Base-by-base conservation (phyloP, 2,329 filamentous ascomycete genomes). In the Xylariaceae sp. region DNA sequence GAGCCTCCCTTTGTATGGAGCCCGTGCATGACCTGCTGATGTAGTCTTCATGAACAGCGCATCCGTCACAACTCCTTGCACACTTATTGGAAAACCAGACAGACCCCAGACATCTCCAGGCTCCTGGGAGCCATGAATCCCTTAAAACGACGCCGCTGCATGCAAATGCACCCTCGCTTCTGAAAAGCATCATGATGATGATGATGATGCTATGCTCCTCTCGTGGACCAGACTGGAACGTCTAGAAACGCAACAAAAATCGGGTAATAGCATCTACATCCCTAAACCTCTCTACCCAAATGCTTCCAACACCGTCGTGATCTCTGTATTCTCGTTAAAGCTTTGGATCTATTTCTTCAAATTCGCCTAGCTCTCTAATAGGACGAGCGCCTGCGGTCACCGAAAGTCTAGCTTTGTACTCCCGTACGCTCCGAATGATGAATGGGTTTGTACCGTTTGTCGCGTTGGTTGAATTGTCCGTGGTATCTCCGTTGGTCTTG, bases 301-400 rank as follows among this genome's bases (percentile, higher is more conserved):
- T 23, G 42, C 50, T 48, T 43, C 57, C 44, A 7, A 3, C 32
- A 16, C 32, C 14, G 3, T 14, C 3, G 5, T 26, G 23, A 10
- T 37, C 6, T 10, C 3, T 7, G 32, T 7, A 37, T 41, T 41
- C 5, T 7, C 21, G n/a, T 81, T 72, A 93, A 54, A 97, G 80
- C 77, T 97, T 97, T 14, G 90, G 77, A 61, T 90, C 91, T 57
- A 88, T 79, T 57, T 97, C 93, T 71, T 96, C 90, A 73, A 93
- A 98, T 68, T 92, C 89, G 59, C 81, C 88, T 53, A 98, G 73
- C 63, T 95, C 89, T 68, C 83, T 87, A 26, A 90, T 84, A 0
- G 93, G 84, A 59, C 81, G 81, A 1, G 92, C 85, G 0, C 90
- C 93, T 20, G 83, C 80, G 61, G 87, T 95, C 23, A 91, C 82